Evolutionary conservation across 176 grass and related monocot genomes (phyloP).

Genomic region (Tillandsia leiboldiana): DNA sequence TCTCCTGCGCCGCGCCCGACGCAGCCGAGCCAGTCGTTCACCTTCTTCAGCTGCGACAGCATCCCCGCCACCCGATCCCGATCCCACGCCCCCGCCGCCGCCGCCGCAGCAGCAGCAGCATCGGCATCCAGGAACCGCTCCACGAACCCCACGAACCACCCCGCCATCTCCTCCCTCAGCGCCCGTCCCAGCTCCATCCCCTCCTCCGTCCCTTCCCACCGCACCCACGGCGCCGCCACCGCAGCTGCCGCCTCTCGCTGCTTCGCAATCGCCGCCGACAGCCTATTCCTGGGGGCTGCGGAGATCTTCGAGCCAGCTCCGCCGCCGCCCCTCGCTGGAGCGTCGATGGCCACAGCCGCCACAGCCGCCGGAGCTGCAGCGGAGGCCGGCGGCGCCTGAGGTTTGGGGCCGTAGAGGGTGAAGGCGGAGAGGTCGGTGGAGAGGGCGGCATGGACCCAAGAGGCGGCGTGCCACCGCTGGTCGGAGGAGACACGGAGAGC

Average conservation of each 20-base stretch:
- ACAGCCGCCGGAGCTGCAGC: constrained; percentile 24
- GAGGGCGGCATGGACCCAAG: constrained; percentile 73
- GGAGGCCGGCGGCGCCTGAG: neutral
- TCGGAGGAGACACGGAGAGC: constrained; percentile 37
- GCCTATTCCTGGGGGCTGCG: constrained; percentile 3
- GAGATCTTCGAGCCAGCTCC: no score
- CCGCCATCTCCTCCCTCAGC: constrained; percentile 49
- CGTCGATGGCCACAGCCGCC: constrained; percentile 35
- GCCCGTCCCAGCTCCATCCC: constrained; percentile 50
- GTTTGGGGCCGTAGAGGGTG: constrained; percentile 51
- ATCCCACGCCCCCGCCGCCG: constrained; percentile 40
- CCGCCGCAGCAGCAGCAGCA: constrained; percentile 32
- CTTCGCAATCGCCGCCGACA: neutral
- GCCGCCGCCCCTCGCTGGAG: constrained; percentile 4
- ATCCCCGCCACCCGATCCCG: constrained; percentile 59
- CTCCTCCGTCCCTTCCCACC: constrained; percentile 49
- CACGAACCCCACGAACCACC: constrained; percentile 87
- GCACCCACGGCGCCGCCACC: constrained; percentile 46
- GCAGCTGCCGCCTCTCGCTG: neutral
- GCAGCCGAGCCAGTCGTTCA: constrained; percentile 88
- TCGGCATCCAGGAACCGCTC: constrained; percentile 89
- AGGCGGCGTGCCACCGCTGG: constrained; percentile 41
- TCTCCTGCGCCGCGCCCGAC: constrained; percentile 18
- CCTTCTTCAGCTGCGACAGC: constrained; percentile 83
- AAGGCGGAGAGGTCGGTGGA: constrained; percentile 73